A percentile compares a stretch with the other conserved stretches of the same genome.
phyloP scores from a whole-genome alignment of 2,329 filamentous ascomycete genomes.

The Penicillium hesseltinei region DNA sequence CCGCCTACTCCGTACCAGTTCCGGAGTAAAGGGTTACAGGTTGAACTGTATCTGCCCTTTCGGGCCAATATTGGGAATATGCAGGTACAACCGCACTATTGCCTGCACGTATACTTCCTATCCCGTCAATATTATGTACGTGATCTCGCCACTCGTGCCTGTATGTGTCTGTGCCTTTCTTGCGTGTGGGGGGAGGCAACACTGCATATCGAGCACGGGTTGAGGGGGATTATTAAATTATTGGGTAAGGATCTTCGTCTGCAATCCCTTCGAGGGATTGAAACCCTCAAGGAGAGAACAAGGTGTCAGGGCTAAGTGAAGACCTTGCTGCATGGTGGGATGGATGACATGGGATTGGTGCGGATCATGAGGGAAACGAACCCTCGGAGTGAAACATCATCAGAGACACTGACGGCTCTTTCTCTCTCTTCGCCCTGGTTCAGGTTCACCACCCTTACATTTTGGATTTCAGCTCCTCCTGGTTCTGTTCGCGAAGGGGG shows the following conservation, averaged over 20 bases:
- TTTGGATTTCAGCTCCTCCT: not conserved
- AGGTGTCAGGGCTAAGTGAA: not conserved
- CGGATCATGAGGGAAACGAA: not conserved
- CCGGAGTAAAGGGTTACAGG: not conserved
- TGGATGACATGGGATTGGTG: slow-evolving; percentile 1
- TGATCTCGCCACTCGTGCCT: slow-evolving; percentile 8
- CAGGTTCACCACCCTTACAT: slow-evolving; percentile 9
- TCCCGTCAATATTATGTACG: slow-evolving; percentile 3
- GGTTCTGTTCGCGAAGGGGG: not conserved
- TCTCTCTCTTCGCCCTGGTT: not conserved
- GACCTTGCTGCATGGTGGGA: not conserved
- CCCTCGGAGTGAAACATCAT: slow-evolving; percentile 6
- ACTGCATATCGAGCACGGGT: slow-evolving; percentile 8
- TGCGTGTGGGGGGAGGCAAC: slow-evolving; percentile 1
- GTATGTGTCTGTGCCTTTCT: slow-evolving; percentile 4
- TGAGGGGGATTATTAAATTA: slow-evolving; percentile 5
- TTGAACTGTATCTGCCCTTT: not conserved
- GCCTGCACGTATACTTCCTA: not conserved
- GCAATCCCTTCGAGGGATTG: not conserved
- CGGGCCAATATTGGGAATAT: not conserved
- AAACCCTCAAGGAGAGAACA: not conserved
- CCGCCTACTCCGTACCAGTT: not conserved
- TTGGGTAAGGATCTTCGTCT: not conserved
- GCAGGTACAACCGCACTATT: slow-evolving; percentile 7
- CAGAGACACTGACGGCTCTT: not conserved